Conservation (phyloP, 331 rosid genomes). For the Quercus tomentella region DNA sequence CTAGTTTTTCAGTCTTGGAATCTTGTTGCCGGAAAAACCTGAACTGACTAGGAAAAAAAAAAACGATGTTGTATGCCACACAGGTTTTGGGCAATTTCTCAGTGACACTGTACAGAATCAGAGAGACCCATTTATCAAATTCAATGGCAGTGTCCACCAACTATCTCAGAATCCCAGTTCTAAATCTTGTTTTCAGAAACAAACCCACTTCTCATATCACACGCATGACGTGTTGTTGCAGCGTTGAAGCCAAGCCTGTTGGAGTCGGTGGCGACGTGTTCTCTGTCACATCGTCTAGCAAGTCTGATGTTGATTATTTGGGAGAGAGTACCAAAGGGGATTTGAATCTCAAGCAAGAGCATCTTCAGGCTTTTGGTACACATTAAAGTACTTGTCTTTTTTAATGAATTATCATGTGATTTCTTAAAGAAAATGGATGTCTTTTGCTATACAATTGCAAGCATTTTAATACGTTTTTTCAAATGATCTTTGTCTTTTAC, state of each 20-base stretch:
- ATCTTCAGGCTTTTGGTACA: slow-evolving; percentile 66
- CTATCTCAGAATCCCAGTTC: slow-evolving; percentile 24
- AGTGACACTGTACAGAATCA: not conserved
- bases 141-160: slow-evolving; percentile 29
- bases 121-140: slow-evolving; percentile 5
- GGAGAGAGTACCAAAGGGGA: slow-evolving; percentile 97
- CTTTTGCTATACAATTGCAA: not conserved
- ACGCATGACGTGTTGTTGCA: slow-evolving; percentile 24
- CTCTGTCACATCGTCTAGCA: slow-evolving; percentile 62
- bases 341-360: slow-evolving; percentile 74
- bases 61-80: slow-evolving; percentile 23
- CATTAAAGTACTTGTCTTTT: not conserved
- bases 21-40: no score
- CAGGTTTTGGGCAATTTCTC: slow-evolving; percentile 31
- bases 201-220: slow-evolving; percentile 18
- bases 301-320: slow-evolving; percentile 78
- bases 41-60: no score
- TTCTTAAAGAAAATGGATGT: not conserved
- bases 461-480: no score
- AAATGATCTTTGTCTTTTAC: no score
- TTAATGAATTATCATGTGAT: not conserved
- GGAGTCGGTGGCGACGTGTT: slow-evolving; percentile 47
- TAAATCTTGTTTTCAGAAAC: slow-evolving; percentile 15
- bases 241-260: slow-evolving; percentile 37
- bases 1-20: no score